phyloP scores from a whole-genome alignment of 352 stramenopile genomes.

The Discostella stelligera region DNA sequence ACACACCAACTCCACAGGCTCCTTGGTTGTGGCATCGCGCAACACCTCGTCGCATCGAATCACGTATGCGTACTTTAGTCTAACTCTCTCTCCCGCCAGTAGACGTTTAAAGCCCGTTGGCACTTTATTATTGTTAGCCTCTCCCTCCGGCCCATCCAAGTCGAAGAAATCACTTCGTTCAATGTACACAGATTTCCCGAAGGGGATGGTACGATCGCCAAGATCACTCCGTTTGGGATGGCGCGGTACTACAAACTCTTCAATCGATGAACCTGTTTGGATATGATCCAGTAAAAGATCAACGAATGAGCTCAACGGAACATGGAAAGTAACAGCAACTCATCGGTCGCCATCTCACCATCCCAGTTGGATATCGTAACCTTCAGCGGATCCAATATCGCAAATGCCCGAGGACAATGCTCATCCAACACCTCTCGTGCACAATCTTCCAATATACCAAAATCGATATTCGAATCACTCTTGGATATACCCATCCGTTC shows the following conservation, averaged over 20 bases:
- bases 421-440: conserved; percentile 81
- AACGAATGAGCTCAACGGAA: not conserved
- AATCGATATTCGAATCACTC: conserved; percentile 85
- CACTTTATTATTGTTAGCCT: conserved; percentile 45
- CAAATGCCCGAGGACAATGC: conserved; percentile 77
- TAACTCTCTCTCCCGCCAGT: conserved; percentile 85
- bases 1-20: conserved; percentile 75
- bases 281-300: not conserved
- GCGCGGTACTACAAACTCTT: conserved; percentile 66
- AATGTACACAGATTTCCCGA: conserved; percentile 80
- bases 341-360: not conserved
- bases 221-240: conserved; percentile 79
- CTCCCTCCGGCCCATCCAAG: conserved; percentile 65
- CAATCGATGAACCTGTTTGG: conserved; percentile 32
- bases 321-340: not conserved
- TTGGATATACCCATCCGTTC: conserved; percentile 85
- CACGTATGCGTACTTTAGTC: conserved; percentile 94
- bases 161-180: conserved; percentile 83
- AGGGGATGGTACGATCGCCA: conserved; percentile 72
- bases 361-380: conserved; percentile 84
- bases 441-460: conserved; percentile 82
- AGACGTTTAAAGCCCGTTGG: conserved; percentile 83
- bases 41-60: conserved; percentile 90
- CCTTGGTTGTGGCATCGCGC: conserved; percentile 81
- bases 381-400: conserved; percentile 83